Evolutionary conservation across 176 grass and related monocot species (phyloP), one percentile per base, ranked within the genome.

Genomic region (Triticum monococcum): DNA sequence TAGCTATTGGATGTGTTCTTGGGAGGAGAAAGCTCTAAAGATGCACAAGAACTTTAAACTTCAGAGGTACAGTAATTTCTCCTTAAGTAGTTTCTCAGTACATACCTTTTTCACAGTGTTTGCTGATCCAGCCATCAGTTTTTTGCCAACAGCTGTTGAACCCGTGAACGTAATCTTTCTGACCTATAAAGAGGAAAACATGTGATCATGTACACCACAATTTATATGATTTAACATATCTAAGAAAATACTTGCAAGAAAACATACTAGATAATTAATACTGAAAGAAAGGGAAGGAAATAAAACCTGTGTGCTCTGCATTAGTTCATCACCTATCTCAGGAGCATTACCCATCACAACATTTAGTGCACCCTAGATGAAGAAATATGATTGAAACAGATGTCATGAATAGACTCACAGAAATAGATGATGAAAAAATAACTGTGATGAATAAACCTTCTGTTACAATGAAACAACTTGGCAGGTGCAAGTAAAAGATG

Each of bases 141-240:
- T 98, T 84, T 98, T 98, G 23, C 97, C 97, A 80, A 96, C 89
- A 80, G 97, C 97, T 85, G 97, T 98, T 77, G 97, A 98, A 62
- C 97, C 97, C 60, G 97, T 98, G 84, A 98, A 98, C 7, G 94
- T 98, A 14, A 98, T 96, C 89, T 96, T 98, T 81, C 97, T 96
- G 24, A 98, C 97, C 97, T 98, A 82, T 72, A 83, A 82, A 91
- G 20, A 81, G 86, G 31, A 79, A 43, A 88, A 83, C 72, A 75
- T 30, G 43, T 71, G 66, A 73, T 72, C 46, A 73, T 81, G 79
- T 74, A 79, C 87, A 88, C 38, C 26, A 79, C 37, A 85, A 35
- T 52, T 72, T n/a, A 72, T 87, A 43, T 9, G 54, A 59, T 54
- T 18, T 59, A 22, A 22, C 54, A 59, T 54, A 54, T 59, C 18